phyloP scores from a whole-genome alignment of 2,329 filamentous ascomycete species.

The Pestalotiopsis sp. region DNA sequence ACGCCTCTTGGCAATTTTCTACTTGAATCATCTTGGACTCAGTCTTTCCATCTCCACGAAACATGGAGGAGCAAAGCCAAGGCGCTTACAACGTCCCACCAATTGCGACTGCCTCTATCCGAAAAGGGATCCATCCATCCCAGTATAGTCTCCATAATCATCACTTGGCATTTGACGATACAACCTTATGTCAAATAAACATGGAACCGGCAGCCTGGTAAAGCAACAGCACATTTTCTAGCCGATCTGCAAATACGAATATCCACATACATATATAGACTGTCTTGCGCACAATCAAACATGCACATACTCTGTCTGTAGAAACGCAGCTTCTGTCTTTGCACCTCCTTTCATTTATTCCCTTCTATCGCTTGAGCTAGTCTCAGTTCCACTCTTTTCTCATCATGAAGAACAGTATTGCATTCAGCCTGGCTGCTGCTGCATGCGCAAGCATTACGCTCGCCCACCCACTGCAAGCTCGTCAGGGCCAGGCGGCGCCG shows the following conservation, averaged over 20 bases:
- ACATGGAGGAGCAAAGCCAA: neutral
- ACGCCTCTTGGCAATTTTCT: neutral
- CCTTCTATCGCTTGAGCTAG: neutral
- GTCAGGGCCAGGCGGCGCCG: neutral
- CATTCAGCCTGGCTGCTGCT: neutral
- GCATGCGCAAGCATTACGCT: neutral
- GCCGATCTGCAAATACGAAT: neutral
- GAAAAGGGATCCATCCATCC: neutral
- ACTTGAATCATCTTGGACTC: neutral
- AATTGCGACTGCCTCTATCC: neutral
- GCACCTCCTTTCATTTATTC: neutral
- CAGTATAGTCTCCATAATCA: neutral
- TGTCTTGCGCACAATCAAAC: neutral
- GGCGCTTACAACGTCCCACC: neutral
- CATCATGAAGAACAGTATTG: neutral
- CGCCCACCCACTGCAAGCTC: neutral
- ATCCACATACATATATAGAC: neutral
- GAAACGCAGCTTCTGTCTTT: neutral
- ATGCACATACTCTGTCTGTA: neutral
- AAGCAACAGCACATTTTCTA: too few relatives aligned
- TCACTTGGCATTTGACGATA: conserved; percentile 2
- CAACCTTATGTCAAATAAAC: conserved; percentile 3
- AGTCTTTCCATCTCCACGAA: neutral
- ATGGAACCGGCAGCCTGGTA: neutral
- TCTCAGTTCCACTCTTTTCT: neutral